Evolutionary conservation across 441 rosid genomes (phyloP).

Genomic region (Manihot esculenta): DNA sequence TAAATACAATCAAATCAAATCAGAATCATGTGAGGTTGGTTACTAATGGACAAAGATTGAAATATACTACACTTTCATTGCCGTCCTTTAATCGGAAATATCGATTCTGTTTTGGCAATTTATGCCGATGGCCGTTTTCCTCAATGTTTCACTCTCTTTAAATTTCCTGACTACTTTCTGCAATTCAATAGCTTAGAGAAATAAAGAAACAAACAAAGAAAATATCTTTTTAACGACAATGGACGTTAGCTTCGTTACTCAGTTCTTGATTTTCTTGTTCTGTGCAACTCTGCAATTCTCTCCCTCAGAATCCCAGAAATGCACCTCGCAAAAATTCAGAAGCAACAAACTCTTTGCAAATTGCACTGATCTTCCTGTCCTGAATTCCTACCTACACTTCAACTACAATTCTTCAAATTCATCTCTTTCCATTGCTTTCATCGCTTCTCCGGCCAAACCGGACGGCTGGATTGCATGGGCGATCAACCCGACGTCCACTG

Average conservation of each 20-base stretch:
- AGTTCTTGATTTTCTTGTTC: not conserved
- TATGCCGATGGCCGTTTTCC: too few relatives aligned
- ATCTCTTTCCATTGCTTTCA: constrained; percentile 62
- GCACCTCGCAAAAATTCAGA: constrained; percentile 41
- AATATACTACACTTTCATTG: too few relatives aligned
- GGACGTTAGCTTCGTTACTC: not conserved
- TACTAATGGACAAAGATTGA: too few relatives aligned
- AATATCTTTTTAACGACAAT: too few relatives aligned
- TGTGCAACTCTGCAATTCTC: constrained; percentile 28
- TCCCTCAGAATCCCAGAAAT: constrained; percentile 42
- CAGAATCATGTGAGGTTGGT: too few relatives aligned
- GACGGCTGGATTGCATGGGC: constrained; percentile 76
- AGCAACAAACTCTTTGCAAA: constrained; percentile 25
- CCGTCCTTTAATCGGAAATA: too few relatives aligned
- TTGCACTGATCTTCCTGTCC: constrained; percentile 53
- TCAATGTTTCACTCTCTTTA: too few relatives aligned
- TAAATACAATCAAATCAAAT: too few relatives aligned
- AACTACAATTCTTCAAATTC: constrained; percentile 54
- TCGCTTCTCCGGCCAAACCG: constrained; percentile 40
- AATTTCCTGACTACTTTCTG: too few relatives aligned
- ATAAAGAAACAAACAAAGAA: too few relatives aligned
- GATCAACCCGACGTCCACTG: constrained; percentile 49
- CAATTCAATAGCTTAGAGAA: too few relatives aligned
- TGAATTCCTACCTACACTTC: constrained; percentile 55
- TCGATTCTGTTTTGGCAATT: too few relatives aligned